Evolutionary conservation across 768 basidiomycete genomes (phyloP).

Genomic region (Nidularia sp.): DNA sequence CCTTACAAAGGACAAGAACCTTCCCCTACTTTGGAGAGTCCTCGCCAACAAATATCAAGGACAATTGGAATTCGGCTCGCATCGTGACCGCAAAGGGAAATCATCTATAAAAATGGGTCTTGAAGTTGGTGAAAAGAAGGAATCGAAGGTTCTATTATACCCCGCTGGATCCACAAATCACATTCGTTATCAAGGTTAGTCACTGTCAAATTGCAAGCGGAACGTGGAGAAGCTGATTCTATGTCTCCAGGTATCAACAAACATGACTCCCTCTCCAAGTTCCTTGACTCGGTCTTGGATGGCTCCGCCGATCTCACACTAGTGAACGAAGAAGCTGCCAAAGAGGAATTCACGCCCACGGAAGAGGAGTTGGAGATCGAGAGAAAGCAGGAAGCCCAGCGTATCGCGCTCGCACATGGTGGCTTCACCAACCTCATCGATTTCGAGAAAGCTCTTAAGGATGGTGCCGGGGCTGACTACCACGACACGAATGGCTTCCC

Average conservation of each 20-base stretch:
- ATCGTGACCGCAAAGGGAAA: constrained; percentile 63
- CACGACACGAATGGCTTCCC: constrained; percentile 38
- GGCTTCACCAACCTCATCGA: constrained; percentile 47
- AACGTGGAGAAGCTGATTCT: not conserved
- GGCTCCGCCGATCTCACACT: constrained; percentile 57
- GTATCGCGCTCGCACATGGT: constrained; percentile 46
- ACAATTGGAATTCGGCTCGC: constrained; percentile 56
- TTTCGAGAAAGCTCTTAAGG: constrained; percentile 44
- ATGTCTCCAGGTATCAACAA: constrained; percentile 56
- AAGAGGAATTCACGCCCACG: constrained; percentile 36
- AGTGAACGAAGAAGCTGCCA: constrained; percentile 31
- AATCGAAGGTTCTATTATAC: constrained; percentile 71
- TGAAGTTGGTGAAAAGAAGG: constrained; percentile 47
- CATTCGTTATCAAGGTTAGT: constrained; percentile 64
- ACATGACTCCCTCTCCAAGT: constrained; percentile 68
- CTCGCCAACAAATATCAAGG: constrained; percentile 70
- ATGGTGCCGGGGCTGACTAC: constrained; percentile 36
- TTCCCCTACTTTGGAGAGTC: constrained; percentile 78
- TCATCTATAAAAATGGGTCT: constrained; percentile 57
- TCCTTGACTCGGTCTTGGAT: constrained; percentile 67
- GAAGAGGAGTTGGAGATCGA: constrained; percentile 43
- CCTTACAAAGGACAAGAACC: constrained; percentile 70
- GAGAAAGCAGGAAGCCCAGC: constrained; percentile 48
- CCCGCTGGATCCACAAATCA: constrained; percentile 52
- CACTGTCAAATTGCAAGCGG: not conserved